Percentiles rank a stretch among this genome's conserved stretches.
phyloP scores from a whole-genome alignment of 1,284 basidiomycete species.

The Irpex sp. region DNA sequence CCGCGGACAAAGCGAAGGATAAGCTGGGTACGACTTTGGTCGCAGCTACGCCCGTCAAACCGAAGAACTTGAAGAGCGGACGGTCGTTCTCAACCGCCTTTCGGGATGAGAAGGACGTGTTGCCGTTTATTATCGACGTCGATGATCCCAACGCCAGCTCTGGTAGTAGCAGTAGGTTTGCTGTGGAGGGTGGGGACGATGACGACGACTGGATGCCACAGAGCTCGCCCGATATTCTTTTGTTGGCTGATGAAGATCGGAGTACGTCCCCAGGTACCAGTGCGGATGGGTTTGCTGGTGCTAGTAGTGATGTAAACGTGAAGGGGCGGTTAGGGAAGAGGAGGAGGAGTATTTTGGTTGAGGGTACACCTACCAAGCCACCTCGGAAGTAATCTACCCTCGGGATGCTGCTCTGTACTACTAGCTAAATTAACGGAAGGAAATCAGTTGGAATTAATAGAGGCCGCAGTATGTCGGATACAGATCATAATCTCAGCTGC shows the following conservation, averaged over 20 bases:
- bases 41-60: constrained; percentile 47
- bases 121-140: background rate
- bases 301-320: background rate
- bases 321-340: constrained; percentile 3
- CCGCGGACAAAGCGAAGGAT: constrained; percentile 2
- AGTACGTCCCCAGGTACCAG: background rate
- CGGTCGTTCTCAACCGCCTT: background rate
- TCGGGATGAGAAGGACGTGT: background rate
- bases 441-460: no score
- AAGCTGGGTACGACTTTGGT: constrained; percentile 48
- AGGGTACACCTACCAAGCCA: constrained; percentile 24
- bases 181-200: constrained; percentile 13
- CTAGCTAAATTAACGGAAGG: no score
- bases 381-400: background rate
- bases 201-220: constrained; percentile 13
- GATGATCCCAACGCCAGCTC: background rate
- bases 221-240: constrained; percentile 10
- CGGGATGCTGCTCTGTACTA: background rate
- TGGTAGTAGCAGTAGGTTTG: background rate
- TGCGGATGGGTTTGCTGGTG: constrained; percentile 9
- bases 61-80: background rate
- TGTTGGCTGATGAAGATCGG: constrained; percentile 3
- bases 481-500: no score
- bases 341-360: constrained; percentile 14
- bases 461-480: no score